phyloP scores from a whole-genome alignment of 768 basidiomycete genomes.

The Mycena kentingensis region DNA sequence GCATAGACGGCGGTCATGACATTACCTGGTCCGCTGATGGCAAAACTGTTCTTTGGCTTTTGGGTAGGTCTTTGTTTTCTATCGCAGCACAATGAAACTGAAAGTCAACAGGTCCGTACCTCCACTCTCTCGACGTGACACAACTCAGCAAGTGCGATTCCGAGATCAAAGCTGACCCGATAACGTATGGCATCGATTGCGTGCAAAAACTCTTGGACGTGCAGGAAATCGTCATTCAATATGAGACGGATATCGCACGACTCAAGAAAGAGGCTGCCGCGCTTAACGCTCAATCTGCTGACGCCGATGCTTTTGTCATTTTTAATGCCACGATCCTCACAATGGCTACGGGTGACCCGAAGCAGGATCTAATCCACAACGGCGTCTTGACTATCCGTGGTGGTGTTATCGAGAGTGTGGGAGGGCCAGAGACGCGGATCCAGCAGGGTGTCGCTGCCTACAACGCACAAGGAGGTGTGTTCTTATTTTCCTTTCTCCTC shows the following conservation, averaged over 20 bases:
- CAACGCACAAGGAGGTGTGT: constrained; percentile 63
- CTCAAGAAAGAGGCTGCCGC: constrained; percentile 53
- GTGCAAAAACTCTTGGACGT: constrained; percentile 56
- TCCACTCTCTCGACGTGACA: constrained; percentile 62
- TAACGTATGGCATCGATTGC: constrained; percentile 65
- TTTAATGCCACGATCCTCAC: constrained; percentile 71
- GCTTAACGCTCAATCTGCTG: constrained; percentile 19
- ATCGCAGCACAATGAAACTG: neutral
- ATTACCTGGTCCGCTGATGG: constrained; percentile 66
- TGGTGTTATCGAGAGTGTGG: constrained; percentile 59
- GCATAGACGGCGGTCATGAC: constrained; percentile 75
- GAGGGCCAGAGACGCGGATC: constrained; percentile 33
- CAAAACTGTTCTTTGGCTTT: constrained; percentile 69
- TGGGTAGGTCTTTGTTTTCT: constrained; percentile 46
- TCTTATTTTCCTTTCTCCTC: neutral
- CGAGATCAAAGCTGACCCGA: constrained; percentile 48
- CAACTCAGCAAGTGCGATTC: constrained; percentile 51
- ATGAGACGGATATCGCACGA: constrained; percentile 61
- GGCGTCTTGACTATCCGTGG: constrained; percentile 56
- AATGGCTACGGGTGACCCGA: constrained; percentile 57
- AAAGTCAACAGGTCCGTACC: constrained; percentile 51
- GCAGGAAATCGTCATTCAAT: constrained; percentile 59
- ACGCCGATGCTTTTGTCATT: constrained; percentile 55
- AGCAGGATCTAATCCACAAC: constrained; percentile 51
- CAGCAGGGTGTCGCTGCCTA: constrained; percentile 48